phyloP scores from a whole-genome alignment of 768 basidiomycete species.

The Scleroderma citrinum region DNA sequence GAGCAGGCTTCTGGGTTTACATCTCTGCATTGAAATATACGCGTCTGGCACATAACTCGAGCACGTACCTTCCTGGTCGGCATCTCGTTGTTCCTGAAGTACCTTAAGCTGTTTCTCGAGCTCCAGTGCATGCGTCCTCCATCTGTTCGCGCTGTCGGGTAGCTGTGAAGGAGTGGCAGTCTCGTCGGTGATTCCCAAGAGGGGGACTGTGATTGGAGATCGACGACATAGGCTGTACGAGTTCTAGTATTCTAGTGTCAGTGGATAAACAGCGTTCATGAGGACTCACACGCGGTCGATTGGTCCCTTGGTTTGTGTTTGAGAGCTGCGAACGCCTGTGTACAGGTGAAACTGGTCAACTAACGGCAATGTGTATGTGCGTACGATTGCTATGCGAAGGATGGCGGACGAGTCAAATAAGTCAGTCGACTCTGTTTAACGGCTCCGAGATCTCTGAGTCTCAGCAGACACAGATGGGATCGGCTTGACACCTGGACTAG shows the following conservation, averaged over 20 bases:
- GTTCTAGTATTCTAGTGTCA: neutral
- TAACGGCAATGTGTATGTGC: too few relatives aligned
- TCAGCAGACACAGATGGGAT: too few relatives aligned
- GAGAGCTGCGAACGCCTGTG: constrained; percentile 18
- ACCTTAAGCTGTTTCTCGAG: constrained; percentile 20
- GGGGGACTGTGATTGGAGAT: constrained; percentile 21
- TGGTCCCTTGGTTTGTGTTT: constrained; percentile 21
- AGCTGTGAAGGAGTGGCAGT: neutral
- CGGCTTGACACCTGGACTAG: too few relatives aligned
- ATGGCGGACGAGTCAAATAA: constrained; percentile 9
- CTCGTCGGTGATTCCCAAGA: neutral
- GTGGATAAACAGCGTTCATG: neutral
- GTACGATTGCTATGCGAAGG: constrained; percentile 21
- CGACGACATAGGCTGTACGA: constrained; percentile 21
- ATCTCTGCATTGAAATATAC: too few relatives aligned
- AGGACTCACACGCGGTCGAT: constrained; percentile 16
- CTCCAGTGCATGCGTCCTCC: constrained; percentile 24
- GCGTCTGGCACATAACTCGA: too few relatives aligned
- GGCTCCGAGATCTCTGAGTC: too few relatives aligned
- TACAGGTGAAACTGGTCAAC: too few relatives aligned
- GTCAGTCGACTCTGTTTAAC: constrained; percentile 1
- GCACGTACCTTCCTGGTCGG: too few relatives aligned
- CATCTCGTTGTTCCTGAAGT: constrained; percentile 17
- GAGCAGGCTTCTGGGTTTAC: too few relatives aligned
- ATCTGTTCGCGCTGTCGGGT: constrained; percentile 4